Percentiles rank a stretch among this genome's conserved stretches.
These are phyloP conservation scores for Fulvia fulva DNA, from an alignment of 2,329 filamentous ascomycete genomes.

Conservation along the genomic window DNA sequence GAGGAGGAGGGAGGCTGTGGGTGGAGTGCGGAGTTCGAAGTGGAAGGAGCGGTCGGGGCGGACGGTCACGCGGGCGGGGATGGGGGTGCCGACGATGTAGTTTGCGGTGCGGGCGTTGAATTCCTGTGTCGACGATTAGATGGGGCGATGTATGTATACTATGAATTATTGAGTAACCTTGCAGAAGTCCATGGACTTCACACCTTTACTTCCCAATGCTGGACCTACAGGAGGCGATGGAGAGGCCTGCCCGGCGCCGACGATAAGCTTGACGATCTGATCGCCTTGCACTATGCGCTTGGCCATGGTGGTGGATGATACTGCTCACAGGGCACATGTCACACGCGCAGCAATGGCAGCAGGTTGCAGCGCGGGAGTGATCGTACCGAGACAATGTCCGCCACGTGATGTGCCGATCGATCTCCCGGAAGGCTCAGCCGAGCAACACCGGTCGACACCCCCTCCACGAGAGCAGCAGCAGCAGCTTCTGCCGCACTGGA, in stretches of 20 bases:
- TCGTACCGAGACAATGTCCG: not conserved
- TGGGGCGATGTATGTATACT: not conserved
- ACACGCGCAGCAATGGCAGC: not conserved
- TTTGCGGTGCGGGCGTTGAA: conserved; percentile 60
- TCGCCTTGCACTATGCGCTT: conserved; percentile 53
- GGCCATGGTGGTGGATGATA: conserved; percentile 42
- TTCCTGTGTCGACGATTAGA: conserved; percentile 16
- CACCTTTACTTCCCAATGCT: conserved; percentile 91
- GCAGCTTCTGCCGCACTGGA: not conserved
- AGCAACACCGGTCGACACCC: not conserved
- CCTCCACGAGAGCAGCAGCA: not conserved
- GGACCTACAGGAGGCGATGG: conserved; percentile 95
- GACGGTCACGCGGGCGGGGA: conserved; percentile 86
- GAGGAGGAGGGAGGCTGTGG: conserved; percentile 86
- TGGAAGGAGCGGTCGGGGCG: conserved; percentile 88
- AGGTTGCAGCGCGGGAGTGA: not conserved
- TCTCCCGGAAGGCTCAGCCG: not conserved
- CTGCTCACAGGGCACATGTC: not conserved
- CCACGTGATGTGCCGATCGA: not conserved
- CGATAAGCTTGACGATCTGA: conserved; percentile 93
- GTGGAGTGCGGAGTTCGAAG: conserved; percentile 86
- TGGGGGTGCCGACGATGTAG: conserved; percentile 75
- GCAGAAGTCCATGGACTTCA: conserved; percentile 99
- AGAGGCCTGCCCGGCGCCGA: conserved; percentile 90
- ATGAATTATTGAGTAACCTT: conserved; percentile 59